These are phyloP conservation scores for Wickerhamiella occidentalis DNA, from an alignment of 805 yeast genomes.

Conservation along the genomic window DNA sequence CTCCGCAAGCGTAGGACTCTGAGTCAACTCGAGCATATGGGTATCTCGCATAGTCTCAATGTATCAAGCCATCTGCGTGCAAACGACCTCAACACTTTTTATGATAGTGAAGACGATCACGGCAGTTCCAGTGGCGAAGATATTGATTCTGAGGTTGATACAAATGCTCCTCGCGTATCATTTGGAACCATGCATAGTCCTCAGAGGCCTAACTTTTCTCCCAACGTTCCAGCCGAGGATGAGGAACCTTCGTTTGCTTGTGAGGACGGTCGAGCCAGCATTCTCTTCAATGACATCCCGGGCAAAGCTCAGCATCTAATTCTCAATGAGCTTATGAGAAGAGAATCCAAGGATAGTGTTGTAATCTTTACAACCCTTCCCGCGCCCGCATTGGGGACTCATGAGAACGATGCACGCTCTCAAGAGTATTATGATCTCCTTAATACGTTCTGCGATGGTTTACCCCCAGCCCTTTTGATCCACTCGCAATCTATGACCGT, in stretches of 20 bases:
- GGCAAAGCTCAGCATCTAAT: slow-evolving; percentile 84
- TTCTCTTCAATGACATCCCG: slow-evolving; percentile 75
- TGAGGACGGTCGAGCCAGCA: slow-evolving; percentile 13
- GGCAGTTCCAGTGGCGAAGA: slow-evolving; percentile 19
- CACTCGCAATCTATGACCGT: slow-evolving; percentile 94
- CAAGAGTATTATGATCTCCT: slow-evolving; percentile 63
- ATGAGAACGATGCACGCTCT: slow-evolving; percentile 53
- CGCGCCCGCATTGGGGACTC: slow-evolving; percentile 75
- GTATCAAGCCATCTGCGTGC: slow-evolving; percentile 15
- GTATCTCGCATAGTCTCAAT: slow-evolving; percentile 65
- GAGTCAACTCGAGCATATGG: slow-evolving; percentile 60
- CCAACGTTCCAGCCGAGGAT: not conserved
- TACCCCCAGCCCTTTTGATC: slow-evolving; percentile 73
- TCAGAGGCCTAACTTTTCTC: not conserved
- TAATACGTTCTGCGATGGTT: slow-evolving; percentile 64
- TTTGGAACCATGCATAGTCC: not conserved
- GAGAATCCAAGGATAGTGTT: slow-evolving; percentile 49
- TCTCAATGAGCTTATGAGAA: slow-evolving; percentile 71
- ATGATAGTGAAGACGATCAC: slow-evolving; percentile 21
- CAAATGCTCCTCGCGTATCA: not conserved
- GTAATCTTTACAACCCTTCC: slow-evolving; percentile 85
- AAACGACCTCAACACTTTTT: slow-evolving; percentile 12
- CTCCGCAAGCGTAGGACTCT: slow-evolving; percentile 29
- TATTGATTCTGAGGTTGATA: not conserved
- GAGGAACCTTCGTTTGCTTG: slow-evolving; percentile 4